phyloP scores from a whole-genome alignment of 306 rosid genomes.

The Hippophae gyantsensis region DNA sequence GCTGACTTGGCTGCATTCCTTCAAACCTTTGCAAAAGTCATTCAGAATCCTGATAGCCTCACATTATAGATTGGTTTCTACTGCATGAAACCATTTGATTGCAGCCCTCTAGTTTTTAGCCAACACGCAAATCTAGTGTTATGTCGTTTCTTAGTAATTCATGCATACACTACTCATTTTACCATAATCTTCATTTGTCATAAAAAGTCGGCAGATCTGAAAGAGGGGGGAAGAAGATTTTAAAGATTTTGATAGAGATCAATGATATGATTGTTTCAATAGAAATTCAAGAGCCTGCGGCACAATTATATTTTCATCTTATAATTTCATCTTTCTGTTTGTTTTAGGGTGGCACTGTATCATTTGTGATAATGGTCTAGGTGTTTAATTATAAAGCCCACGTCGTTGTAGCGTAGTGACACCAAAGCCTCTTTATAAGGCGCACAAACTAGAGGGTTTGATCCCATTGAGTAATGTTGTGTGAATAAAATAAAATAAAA shows the following conservation, averaged over 20 bases:
- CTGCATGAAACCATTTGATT: constrained; percentile 8
- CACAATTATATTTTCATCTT: too few relatives aligned
- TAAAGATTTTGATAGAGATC: constrained; percentile 22
- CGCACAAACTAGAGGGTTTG: too few relatives aligned
- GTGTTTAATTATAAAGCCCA: too few relatives aligned
- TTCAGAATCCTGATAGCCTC: constrained; percentile 78
- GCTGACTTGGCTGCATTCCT: constrained; percentile 92
- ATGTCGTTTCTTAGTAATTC: constrained; percentile 18
- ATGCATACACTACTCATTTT: constrained; percentile 17
- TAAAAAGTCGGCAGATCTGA: not conserved
- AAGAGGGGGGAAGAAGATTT: not conserved
- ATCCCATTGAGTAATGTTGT: too few relatives aligned
- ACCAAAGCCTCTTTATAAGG: too few relatives aligned
- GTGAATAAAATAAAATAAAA: too few relatives aligned
- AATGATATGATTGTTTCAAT: not conserved
- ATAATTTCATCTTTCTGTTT: too few relatives aligned
- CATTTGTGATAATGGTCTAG: too few relatives aligned
- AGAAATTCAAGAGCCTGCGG: not conserved
- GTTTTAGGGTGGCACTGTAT: too few relatives aligned
- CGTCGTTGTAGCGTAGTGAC: too few relatives aligned
- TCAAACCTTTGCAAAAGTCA: constrained; percentile 64
- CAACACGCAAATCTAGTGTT: constrained; percentile 15
- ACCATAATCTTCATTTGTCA: not conserved
- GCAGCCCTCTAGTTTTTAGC: constrained; percentile 8
- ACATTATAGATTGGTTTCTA: constrained; percentile 46